Percentiles rank a stretch among this genome's conserved stretches.
These are phyloP conservation scores for Amborella trichopoda DNA, from an alignment of 164 flowering plant genomes.

Conservation along the genomic window DNA sequence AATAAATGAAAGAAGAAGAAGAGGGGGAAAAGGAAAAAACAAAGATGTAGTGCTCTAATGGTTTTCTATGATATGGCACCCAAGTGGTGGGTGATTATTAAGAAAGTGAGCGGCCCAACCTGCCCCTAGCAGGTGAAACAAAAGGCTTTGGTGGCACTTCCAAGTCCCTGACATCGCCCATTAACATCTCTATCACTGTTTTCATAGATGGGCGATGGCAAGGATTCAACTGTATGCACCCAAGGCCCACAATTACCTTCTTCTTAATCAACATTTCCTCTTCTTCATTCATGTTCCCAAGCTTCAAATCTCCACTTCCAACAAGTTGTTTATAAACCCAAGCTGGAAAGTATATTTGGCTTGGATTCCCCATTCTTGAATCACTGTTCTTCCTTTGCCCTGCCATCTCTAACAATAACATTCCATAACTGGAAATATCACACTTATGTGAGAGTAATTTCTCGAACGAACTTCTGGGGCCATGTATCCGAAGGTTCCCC, in stretches of 20 bases:
- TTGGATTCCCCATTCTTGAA: neutral
- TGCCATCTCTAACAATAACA: slow-evolving; percentile 8
- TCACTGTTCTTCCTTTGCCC: slow-evolving; percentile 1
- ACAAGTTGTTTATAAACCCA: slow-evolving; percentile 5
- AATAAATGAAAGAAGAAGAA: no score
- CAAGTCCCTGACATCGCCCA: slow-evolving; percentile 1
- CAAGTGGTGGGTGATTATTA: no score
- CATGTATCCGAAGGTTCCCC: slow-evolving; percentile 8
- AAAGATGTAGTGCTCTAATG: no score
- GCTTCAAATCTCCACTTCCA: neutral
- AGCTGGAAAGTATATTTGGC: slow-evolving; percentile 1
- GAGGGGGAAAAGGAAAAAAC: no score
- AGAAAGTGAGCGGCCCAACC: no score
- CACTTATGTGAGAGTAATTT: slow-evolving; percentile 6
- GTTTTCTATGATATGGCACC: no score
- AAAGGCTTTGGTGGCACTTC: slow-evolving; percentile 5
- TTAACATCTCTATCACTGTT: slow-evolving; percentile 7
- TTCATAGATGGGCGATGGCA: slow-evolving; percentile 6
- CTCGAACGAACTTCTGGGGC: slow-evolving; percentile 6
- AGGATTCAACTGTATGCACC: slow-evolving; percentile 6
- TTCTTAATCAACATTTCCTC: neutral
- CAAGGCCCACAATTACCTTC: slow-evolving; percentile 2
- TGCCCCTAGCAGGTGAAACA: no score
- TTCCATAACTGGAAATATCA: slow-evolving; percentile 9
- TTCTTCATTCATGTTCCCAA: neutral